Percentiles rank a stretch among this genome's conserved stretches.
These are phyloP conservation scores for Cornus controversa DNA, from an alignment of 148 eudicot species.

Conservation along the genomic window DNA sequence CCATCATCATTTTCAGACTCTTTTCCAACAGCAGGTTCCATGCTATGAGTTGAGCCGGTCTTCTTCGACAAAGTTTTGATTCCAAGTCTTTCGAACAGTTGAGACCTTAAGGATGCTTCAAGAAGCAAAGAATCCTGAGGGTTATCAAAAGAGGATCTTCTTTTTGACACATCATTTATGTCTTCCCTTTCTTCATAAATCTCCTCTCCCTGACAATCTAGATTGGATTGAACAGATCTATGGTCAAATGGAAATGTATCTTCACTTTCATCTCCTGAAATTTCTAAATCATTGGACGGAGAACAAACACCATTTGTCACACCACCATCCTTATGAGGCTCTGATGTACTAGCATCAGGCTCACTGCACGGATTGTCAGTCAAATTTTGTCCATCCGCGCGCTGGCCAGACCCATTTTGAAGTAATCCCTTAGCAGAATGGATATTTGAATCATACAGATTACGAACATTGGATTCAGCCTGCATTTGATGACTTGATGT, in stretches of 20 bases:
- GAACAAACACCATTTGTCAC: slow-evolving; percentile 33
- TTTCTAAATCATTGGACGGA: slow-evolving; percentile 38
- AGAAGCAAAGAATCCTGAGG: slow-evolving; percentile 58
- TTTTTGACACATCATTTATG: slow-evolving; percentile 20
- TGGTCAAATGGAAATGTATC: slow-evolving; percentile 32
- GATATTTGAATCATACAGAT: slow-evolving; percentile 38
- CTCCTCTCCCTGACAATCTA: slow-evolving; percentile 24
- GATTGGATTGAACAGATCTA: slow-evolving; percentile 25
- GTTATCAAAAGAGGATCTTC: slow-evolving; percentile 23
- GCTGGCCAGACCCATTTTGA: slow-evolving; percentile 30
- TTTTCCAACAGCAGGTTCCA: slow-evolving; percentile 23
- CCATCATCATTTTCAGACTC: slow-evolving; percentile 31
- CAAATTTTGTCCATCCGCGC: slow-evolving; percentile 35
- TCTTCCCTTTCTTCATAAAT: slow-evolving; percentile 21
- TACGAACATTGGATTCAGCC: slow-evolving; percentile 29
- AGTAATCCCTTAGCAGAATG: slow-evolving; percentile 37
- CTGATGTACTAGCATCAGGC: slow-evolving; percentile 59
- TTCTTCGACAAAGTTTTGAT: slow-evolving; percentile 24
- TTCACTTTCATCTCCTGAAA: slow-evolving; percentile 46
- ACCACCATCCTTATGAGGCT: slow-evolving; percentile 31
- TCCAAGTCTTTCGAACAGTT: slow-evolving; percentile 59
- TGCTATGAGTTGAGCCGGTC: slow-evolving; percentile 25
- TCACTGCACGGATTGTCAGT: slow-evolving; percentile 54
- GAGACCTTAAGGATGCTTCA: slow-evolving; percentile 69
- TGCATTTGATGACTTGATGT: slow-evolving; percentile 33